Conservation (phyloP, 805 yeast species). For the Wickerhamiella spandovensis region DNA sequence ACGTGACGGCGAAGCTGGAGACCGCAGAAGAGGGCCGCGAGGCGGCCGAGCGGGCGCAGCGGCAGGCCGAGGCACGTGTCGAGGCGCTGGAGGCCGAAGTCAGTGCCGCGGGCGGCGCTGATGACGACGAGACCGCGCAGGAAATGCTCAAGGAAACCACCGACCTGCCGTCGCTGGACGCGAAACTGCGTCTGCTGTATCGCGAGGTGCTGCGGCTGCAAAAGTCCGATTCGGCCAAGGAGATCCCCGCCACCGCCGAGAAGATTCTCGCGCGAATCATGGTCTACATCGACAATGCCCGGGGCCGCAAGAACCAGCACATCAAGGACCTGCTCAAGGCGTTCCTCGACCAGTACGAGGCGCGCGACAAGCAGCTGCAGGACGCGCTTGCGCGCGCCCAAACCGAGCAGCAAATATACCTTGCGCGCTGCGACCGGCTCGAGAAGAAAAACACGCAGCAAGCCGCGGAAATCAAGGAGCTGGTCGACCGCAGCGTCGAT, state of each 20-base stretch:
- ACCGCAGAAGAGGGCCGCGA: not conserved
- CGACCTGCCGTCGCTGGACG: constrained; percentile 5
- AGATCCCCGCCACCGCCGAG: constrained; percentile 6
- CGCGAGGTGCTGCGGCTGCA: constrained; percentile 6
- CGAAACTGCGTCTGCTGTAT: constrained; percentile 5
- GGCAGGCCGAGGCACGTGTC: not conserved
- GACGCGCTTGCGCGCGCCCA: constrained; percentile 1
- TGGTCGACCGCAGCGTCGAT: not conserved
- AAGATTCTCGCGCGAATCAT: constrained; percentile 5
- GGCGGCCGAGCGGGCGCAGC: not conserved
- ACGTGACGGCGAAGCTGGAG: constrained; percentile 1
- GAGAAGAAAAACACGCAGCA: not conserved
- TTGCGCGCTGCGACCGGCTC: constrained; percentile 1
- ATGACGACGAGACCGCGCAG: not conserved
- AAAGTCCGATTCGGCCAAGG: constrained; percentile 3
- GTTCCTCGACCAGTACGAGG: constrained; percentile 6
- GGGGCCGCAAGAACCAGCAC: constrained; percentile 4
- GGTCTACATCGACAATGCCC: constrained; percentile 5
- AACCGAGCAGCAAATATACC: not conserved
- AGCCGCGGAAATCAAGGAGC: not conserved
- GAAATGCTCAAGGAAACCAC: not conserved
- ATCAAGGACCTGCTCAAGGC: constrained; percentile 7
- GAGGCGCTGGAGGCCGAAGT: not conserved
- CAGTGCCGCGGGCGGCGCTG: not conserved
- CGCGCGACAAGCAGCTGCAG: constrained; percentile 5